A percentile compares a stretch with the other conserved stretches of the same genome.
Evolutionary conservation across 495 filamentous ascomycete genomes (phyloP).

Genomic region (Trichoderma gamsii): DNA sequence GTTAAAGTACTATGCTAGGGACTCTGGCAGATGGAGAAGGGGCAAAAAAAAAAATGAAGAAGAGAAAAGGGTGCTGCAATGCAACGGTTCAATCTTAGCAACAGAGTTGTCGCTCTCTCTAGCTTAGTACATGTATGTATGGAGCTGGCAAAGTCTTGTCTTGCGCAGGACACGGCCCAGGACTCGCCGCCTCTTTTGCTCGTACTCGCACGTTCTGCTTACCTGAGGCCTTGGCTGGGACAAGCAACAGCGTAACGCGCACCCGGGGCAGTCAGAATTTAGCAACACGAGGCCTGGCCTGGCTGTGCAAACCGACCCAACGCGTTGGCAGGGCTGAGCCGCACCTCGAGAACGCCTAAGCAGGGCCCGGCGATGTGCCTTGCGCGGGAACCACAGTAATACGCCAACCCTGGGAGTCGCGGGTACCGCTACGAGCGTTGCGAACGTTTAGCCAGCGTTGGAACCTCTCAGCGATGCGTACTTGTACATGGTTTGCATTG

Average conservation of each 20-base stretch:
- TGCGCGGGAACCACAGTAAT: conserved; percentile 1
- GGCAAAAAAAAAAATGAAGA: too few relatives aligned
- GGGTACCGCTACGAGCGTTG: background rate
- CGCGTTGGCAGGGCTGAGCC: conserved; percentile 7
- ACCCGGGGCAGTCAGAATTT: conserved; percentile 6
- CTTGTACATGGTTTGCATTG: too few relatives aligned
- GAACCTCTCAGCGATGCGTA: too few relatives aligned
- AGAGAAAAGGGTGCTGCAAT: too few relatives aligned
- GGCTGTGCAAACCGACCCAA: background rate
- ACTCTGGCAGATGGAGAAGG: too few relatives aligned
- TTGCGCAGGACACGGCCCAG: background rate
- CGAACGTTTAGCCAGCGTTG: background rate
- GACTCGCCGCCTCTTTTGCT: background rate
- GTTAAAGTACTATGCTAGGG: too few relatives aligned
- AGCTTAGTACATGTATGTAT: too few relatives aligned
- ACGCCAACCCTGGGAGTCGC: background rate
- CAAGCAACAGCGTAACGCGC: background rate
- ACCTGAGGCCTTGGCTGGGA: background rate
- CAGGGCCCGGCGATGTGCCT: conserved; percentile 9
- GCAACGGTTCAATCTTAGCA: too few relatives aligned
- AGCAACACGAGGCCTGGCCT: background rate
- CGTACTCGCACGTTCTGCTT: background rate
- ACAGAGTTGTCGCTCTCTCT: too few relatives aligned
- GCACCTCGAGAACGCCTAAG: background rate
- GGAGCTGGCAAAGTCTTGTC: background rate